Conservation (phyloP, 441 rosid genomes). For the Theobroma grandiflorum region DNA sequence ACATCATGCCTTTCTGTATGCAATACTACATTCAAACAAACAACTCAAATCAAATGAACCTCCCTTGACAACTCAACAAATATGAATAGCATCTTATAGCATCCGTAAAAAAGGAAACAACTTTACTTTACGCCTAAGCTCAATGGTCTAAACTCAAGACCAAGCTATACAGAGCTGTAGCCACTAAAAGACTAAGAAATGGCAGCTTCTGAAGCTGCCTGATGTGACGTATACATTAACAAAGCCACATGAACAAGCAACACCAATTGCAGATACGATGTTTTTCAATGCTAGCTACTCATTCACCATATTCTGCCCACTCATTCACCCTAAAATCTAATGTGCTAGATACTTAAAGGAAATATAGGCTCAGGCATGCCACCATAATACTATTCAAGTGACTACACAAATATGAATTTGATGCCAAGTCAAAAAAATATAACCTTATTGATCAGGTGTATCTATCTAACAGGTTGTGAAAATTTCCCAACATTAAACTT, state of each 20-base stretch:
- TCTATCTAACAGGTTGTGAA: neutral
- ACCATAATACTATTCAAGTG: neutral
- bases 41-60: neutral
- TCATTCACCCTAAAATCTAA: neutral
- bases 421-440: neutral
- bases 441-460: constrained; percentile 2
- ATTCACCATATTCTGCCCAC: too few species aligned
- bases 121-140: neutral
- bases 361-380: neutral
- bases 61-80: neutral
- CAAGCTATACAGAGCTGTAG: neutral
- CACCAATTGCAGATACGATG: neutral
- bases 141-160: neutral
- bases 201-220: neutral
- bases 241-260: neutral
- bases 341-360: neutral
- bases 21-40: neutral
- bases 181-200: neutral
- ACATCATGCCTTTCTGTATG: constrained; percentile 4
- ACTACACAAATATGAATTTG: too few species aligned
- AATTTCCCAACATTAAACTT: neutral
- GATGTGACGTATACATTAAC: neutral
- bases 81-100: neutral
- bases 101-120: neutral
- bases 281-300: neutral